Evolutionary conservation across 179 eudicot genomes (phyloP), one percentile per base, ranked within the genome.

Genomic region (Beta corolliflora): DNA sequence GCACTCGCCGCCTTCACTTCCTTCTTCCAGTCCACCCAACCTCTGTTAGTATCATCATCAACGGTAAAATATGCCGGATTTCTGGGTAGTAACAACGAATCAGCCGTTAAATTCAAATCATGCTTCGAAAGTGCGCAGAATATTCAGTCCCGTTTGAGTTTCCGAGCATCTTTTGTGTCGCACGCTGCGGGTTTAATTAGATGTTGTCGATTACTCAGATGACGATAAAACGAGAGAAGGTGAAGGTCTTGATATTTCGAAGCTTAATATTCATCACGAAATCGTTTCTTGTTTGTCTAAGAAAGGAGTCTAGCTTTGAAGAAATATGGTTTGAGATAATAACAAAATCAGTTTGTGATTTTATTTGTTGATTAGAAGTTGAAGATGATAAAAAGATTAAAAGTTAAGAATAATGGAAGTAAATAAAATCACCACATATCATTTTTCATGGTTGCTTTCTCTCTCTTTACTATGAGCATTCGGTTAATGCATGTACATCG

Each of bases 291-390:
- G 93, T 67, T 85, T 96, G 88, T 72, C 91, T 18, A 78, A 78
- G 14, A 90, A 78, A 82, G 99, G 99, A 5, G 94, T 96, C 68
- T n/a, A n/a, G n/a, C n/a, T n/a, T n/a, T n/a, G n/a, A n/a, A n/a
- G n/a, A n/a, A n/a, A n/a, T n/a, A n/a, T n/a, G n/a, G n/a, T n/a
- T n/a, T n/a, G n/a, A n/a, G n/a, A n/a, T n/a, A n/a, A n/a, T n/a
- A n/a, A n/a, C n/a, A n/a, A n/a, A n/a, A n/a, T n/a, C n/a, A n/a
- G n/a, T n/a, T n/a, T n/a, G n/a, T n/a, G n/a, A n/a, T n/a, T n/a
- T n/a, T n/a, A n/a, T n/a, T n/a, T n/a, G n/a, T n/a, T n/a, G n/a
- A n/a, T n/a, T n/a, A n/a, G n/a, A n/a, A n/a, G n/a, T n/a, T n/a
- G n/a, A n/a, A n/a, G n/a, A n/a, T n/a, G n/a, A n/a, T n/a, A n/a